Base-by-base conservation (phyloP, 768 basidiomycete genomes). In the Polyporus arcularius region DNA sequence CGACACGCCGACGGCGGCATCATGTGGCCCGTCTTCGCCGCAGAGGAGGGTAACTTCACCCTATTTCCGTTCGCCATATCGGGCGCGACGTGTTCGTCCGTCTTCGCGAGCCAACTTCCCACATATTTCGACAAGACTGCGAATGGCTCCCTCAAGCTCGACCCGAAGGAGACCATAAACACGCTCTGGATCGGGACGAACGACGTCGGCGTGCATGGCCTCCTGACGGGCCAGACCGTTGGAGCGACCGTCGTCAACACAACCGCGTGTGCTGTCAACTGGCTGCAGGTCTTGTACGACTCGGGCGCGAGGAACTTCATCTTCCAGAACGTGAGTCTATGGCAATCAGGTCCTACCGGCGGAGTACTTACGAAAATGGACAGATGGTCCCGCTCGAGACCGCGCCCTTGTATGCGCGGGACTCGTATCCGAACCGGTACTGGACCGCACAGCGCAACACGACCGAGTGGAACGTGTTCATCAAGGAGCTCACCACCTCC, bases 251-350 rank as follows among this genome's bases (percentile, higher is more conserved):
- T 89, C 55, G 85, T 87, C 10, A 77, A 87, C 48, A 85, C 85
- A 0, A 77, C 80, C n/a, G 67, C 68, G 15, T 88, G 88, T 66
- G 83, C 82, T 69, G 73, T 88, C 4, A 80, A 85, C 48, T 87
- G 84, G 80, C 76, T 89, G 28, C 82, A 78, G 62, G 73, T 73
- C 2, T 66, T 89, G 45, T 86, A 88, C 66, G 68, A 78, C 12
- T 78, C 71, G 51, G 87, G 88, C 5, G 87, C 85, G 3, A 76
- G 86, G 49, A 86, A 89, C 65, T 87, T 89, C 67, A 70, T 89
- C 52, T 85, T 89, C 75, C 85, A 87, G 63, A 88, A 87, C 65
- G 87, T 87, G 60, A 71, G 83, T 66, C n/a, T 52, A 9, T 26
- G 46, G 10, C 35, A 51, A 9, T 31, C 26, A 40, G 18, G 38